Evolutionary conservation across 495 filamentous ascomycete species (phyloP).

Genomic region (Lentithecium fluviatile): DNA sequence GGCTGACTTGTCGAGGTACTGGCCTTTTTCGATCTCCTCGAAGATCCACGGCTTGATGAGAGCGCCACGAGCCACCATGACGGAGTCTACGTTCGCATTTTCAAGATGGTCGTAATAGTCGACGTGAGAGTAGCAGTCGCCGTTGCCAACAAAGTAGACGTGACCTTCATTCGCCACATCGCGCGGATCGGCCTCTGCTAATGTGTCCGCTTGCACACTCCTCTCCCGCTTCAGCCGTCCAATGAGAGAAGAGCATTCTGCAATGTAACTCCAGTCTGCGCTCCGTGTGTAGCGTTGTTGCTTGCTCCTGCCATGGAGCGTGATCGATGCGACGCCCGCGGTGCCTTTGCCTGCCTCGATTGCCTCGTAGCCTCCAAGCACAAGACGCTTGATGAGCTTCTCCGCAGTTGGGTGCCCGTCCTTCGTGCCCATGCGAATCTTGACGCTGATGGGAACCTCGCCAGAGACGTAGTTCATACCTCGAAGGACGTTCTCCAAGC

Average conservation of each 20-base stretch:
- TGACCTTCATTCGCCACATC: slow-evolving; percentile 56
- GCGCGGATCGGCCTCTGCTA: slow-evolving; percentile 67
- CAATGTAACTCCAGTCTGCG: slow-evolving; percentile 92
- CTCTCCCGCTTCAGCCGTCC: slow-evolving; percentile 67
- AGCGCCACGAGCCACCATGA: slow-evolving; percentile 90
- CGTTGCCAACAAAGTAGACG: slow-evolving; percentile 92
- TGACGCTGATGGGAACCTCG: slow-evolving; percentile 85
- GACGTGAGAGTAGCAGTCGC: slow-evolving; percentile 88
- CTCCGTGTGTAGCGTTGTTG: slow-evolving; percentile 89
- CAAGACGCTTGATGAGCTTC: slow-evolving; percentile 78
- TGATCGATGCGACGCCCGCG: slow-evolving; percentile 84
- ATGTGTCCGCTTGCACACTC: slow-evolving; percentile 68
- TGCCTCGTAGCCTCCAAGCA: slow-evolving; percentile 70
- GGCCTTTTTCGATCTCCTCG: slow-evolving; percentile 86
- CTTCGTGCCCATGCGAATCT: slow-evolving; percentile 88
- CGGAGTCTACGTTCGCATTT: slow-evolving; percentile 73
- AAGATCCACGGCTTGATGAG: slow-evolving; percentile 97
- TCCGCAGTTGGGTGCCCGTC: slow-evolving; percentile 75
- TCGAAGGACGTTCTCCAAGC: slow-evolving; percentile 85
- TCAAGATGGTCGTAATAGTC: slow-evolving; percentile 81
- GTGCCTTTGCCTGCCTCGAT: slow-evolving; percentile 60
- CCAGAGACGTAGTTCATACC: slow-evolving; percentile 92
- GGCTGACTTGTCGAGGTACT: slow-evolving; percentile 93
- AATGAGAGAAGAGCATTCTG: slow-evolving; percentile 82
- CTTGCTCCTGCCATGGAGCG: slow-evolving; percentile 86